Conservation (phyloP, 768 basidiomycete genomes). For the Dentipellis fragilis region DNA sequence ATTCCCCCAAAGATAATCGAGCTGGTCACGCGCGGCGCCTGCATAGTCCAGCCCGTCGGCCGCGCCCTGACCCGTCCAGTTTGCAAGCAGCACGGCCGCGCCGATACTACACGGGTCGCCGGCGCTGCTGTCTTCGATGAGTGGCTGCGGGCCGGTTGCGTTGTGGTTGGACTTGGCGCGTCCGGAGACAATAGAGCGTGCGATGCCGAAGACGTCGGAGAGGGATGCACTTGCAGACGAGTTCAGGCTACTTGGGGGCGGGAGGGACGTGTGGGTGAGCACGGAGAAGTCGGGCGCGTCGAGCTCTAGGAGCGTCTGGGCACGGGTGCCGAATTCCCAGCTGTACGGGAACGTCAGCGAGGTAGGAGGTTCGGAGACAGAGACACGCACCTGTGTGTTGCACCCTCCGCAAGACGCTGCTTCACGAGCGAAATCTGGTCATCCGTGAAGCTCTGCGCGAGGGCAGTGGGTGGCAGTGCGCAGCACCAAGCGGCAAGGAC, state of each 20-base stretch:
- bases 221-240: constrained; percentile 24
- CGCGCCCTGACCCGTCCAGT: constrained; percentile 39
- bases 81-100: constrained; percentile 54
- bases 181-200: constrained; percentile 35
- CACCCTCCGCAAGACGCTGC: constrained; percentile 29
- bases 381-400: constrained; percentile 28
- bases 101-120: constrained; percentile 78
- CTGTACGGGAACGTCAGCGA: constrained; percentile 17
- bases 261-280: constrained; percentile 22
- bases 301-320: constrained; percentile 41
- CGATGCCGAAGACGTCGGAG: constrained; percentile 47
- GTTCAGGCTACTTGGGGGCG: constrained; percentile 17
- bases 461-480: neutral
- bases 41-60: constrained; percentile 37
- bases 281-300: constrained; percentile 37
- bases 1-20: constrained; percentile 43
- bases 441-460: constrained; percentile 26
- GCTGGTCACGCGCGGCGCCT: constrained; percentile 53
- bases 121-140: constrained; percentile 51
- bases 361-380: neutral
- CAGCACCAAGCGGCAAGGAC: neutral
- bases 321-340: constrained; percentile 45
- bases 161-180: constrained; percentile 34
- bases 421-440: constrained; percentile 27
- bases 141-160: constrained; percentile 41